Evolutionary conservation across 1,139 yeast species (phyloP).

Genomic region (Pichia sp.): DNA sequence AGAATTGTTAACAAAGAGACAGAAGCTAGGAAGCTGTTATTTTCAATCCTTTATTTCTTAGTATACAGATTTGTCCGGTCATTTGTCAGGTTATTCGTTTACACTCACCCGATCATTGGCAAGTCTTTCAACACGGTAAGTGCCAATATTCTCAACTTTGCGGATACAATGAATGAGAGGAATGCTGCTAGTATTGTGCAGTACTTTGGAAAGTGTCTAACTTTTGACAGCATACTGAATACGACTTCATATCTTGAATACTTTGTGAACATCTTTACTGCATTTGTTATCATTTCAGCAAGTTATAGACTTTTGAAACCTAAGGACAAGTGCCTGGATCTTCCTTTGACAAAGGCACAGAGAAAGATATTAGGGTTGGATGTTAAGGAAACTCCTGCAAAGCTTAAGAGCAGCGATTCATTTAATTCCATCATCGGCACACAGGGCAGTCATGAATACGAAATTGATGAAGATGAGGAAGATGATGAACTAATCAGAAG

Average conservation of each 20-base stretch:
- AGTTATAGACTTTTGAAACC: slow-evolving; percentile 23
- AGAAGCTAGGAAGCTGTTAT: slow-evolving; percentile 22
- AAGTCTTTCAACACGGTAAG: background rate
- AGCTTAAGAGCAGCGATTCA: too few species aligned
- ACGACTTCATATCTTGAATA: slow-evolving; percentile 1
- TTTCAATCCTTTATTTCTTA: slow-evolving; percentile 15
- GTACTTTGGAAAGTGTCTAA: background rate
- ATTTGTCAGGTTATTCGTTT: slow-evolving; percentile 15
- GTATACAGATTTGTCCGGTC: slow-evolving; percentile 21
- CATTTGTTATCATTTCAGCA: slow-evolving; percentile 17
- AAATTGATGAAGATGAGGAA: slow-evolving; percentile 8
- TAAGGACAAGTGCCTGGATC: slow-evolving; percentile 27
- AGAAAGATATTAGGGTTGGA: slow-evolving; percentile 25
- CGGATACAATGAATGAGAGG: background rate
- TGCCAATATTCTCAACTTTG: background rate
- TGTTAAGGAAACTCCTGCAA: too few species aligned
- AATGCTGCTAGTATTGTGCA: background rate
- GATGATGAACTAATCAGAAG: slow-evolving; percentile 1
- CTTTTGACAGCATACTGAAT: slow-evolving; percentile 8
- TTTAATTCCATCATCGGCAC: too few species aligned
- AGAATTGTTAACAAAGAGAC: slow-evolving; percentile 24
- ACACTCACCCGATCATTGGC: slow-evolving; percentile 3
- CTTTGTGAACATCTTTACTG: slow-evolving; percentile 13
- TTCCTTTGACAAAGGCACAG: slow-evolving; percentile 26
- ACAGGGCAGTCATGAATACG: too few species aligned